Percentiles rank a stretch among this genome's conserved stretches.
These are phyloP conservation scores for Diutina pseudorugosa DNA, from an alignment of 1,139 yeast genomes.

Conservation along the genomic window DNA sequence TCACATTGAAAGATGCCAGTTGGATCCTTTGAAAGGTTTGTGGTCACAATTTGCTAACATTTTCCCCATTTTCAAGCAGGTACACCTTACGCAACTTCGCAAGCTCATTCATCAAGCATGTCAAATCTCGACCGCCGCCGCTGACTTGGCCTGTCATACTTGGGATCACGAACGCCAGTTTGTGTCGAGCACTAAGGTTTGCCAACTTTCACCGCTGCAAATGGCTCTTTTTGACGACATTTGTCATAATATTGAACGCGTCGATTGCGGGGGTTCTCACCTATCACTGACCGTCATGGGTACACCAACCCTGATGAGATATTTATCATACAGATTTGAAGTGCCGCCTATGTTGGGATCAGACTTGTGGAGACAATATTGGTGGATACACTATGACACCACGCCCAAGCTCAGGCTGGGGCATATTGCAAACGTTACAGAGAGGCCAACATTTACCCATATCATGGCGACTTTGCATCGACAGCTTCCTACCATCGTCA, in stretches of 20 bases:
- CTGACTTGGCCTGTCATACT: neutral
- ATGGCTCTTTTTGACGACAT: neutral
- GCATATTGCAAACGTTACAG: neutral
- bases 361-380: neutral
- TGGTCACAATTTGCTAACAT: constrained; percentile 8
- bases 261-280: neutral
- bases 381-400: neutral
- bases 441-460: neutral
- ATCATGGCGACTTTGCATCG: neutral
- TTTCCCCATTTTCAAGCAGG: constrained; percentile 8
- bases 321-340: neutral
- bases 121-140: constrained; percentile 4
- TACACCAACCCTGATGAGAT: neutral
- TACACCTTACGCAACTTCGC: constrained; percentile 7
- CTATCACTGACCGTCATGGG: neutral
- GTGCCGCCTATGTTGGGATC: neutral
- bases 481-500: neutral
- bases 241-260: neutral
- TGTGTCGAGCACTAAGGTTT: neutral
- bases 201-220: neutral
- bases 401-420: neutral
- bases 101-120: constrained; percentile 7
- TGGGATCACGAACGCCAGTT: neutral
- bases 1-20: neutral
- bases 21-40: constrained; percentile 1